A percentile compares a stretch with the other conserved stretches of the same genome.
These are phyloP conservation scores for Sordariomycetes sp. DNA, from an alignment of 2,329 filamentous ascomycete genomes.

Conservation along the genomic window DNA sequence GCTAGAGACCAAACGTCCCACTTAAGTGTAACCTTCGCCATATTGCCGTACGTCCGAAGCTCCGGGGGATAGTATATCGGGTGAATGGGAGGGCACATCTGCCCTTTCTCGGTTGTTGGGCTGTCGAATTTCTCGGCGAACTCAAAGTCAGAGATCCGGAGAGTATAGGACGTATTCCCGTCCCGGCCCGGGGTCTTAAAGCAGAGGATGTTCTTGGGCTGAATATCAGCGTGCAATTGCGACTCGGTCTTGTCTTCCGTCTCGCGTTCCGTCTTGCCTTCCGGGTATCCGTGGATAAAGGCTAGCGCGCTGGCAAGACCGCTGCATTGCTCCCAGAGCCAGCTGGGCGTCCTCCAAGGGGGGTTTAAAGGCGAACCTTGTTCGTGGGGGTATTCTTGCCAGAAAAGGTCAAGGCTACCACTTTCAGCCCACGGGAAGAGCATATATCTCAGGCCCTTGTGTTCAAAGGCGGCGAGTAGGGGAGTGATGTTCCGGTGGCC, in stretches of 20 bases:
- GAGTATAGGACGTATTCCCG: not conserved
- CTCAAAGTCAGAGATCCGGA: constrained; percentile 2
- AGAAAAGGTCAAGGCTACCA: constrained; percentile 8
- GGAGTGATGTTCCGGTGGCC: not conserved
- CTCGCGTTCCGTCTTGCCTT: no score
- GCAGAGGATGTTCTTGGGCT: constrained; percentile 1
- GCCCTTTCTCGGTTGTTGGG: not conserved
- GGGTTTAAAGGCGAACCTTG: no score
- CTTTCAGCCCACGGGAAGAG: constrained; percentile 1
- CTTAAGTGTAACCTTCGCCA: not conserved
- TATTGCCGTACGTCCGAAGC: not conserved
- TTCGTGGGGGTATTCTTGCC: not conserved
- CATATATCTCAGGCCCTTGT: not conserved
- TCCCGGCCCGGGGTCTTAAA: not conserved
- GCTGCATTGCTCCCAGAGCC: not conserved
- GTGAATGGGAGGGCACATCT: not conserved
- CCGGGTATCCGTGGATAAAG: not conserved
- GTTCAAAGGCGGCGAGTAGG: not conserved
- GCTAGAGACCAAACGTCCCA: not conserved
- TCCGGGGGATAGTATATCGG: not conserved
- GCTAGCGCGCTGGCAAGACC: not conserved
- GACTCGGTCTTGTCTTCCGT: no score
- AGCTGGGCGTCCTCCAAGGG: not conserved
- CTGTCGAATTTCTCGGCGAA: not conserved
- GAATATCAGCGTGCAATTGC: not conserved